Conservation (phyloP, 768 basidiomycete species). For the Chalciporus pseudorubinellus region DNA sequence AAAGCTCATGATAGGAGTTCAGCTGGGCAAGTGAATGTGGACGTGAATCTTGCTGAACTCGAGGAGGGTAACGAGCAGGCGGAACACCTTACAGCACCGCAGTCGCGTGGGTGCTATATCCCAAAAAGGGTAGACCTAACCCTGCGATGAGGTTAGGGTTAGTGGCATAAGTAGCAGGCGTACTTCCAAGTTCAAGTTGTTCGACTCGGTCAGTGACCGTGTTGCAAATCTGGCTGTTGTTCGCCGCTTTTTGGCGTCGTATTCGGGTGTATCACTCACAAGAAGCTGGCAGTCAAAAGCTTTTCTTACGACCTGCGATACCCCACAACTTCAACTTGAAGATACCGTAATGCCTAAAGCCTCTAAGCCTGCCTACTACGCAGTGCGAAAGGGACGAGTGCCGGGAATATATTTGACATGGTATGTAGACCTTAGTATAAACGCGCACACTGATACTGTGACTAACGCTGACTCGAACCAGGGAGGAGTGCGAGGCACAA, state of each 20-base stretch:
- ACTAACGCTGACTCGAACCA: constrained; percentile 32
- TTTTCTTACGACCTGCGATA: background rate
- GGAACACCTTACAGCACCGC: too few species aligned
- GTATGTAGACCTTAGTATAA: constrained; percentile 37
- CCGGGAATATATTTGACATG: constrained; percentile 73
- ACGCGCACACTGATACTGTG: constrained; percentile 27
- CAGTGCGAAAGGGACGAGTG: constrained; percentile 61
- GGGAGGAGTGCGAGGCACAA: constrained; percentile 72
- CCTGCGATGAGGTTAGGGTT: background rate
- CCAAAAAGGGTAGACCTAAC: background rate
- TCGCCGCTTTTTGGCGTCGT: background rate
- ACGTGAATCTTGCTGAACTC: background rate
- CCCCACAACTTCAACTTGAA: background rate
- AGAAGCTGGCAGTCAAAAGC: background rate
- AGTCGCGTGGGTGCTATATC: background rate
- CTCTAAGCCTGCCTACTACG: constrained; percentile 59
- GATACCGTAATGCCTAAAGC: constrained; percentile 34
- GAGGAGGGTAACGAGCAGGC: background rate
- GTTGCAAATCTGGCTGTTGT: background rate
- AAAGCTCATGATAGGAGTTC: constrained; percentile 42
- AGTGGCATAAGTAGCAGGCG: background rate
- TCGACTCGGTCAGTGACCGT: too few species aligned
- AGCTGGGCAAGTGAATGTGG: background rate
- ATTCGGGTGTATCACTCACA: background rate
- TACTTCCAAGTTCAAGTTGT: background rate